phyloP scores from a whole-genome alignment of 805 yeast species.

The Kuraishia piskuri region DNA sequence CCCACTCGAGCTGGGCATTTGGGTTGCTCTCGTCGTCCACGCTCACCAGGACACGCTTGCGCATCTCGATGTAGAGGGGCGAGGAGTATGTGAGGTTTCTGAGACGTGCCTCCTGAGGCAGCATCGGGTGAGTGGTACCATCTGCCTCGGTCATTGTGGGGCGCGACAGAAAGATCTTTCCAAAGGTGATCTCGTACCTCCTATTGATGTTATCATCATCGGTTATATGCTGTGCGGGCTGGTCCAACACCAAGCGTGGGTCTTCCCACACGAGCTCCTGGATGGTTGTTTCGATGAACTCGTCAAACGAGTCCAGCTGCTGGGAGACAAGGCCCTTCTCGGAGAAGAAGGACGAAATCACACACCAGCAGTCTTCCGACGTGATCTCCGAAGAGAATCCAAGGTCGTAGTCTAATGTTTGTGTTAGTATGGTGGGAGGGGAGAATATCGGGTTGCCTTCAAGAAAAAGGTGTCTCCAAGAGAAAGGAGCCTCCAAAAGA shows the following conservation, averaged over 20 bases:
- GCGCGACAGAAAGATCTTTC: slow-evolving; percentile 90
- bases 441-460: not conserved
- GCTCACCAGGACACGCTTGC: slow-evolving; percentile 78
- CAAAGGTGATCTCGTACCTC: slow-evolving; percentile 94
- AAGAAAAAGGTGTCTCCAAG: too few relatives aligned
- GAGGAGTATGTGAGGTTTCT: slow-evolving; percentile 95
- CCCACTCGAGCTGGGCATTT: slow-evolving; percentile 50
- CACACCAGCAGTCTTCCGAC: slow-evolving; percentile 99
- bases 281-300: slow-evolving; percentile 91
- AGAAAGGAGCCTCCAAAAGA: too few relatives aligned
- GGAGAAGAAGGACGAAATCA: slow-evolving; percentile 90
- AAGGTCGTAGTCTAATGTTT: slow-evolving; percentile 2
- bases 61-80: slow-evolving; percentile 93
- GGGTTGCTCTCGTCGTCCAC: slow-evolving; percentile 58
- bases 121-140: slow-evolving; percentile 98
- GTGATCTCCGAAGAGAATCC: slow-evolving; percentile 40
- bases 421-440: not conserved
- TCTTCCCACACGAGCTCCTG: slow-evolving; percentile 97
- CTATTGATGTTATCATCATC: slow-evolving; percentile 85
- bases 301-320: slow-evolving; percentile 97
- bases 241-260: slow-evolving; percentile 87
- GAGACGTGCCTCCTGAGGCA: slow-evolving; percentile 96
- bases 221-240: slow-evolving; percentile 94
- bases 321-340: slow-evolving; percentile 96
- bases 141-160: slow-evolving; percentile 99